These are phyloP conservation scores for Chaetomium strumarium DNA, from an alignment of 2,329 filamentous ascomycete genomes.

Conservation along the genomic window DNA sequence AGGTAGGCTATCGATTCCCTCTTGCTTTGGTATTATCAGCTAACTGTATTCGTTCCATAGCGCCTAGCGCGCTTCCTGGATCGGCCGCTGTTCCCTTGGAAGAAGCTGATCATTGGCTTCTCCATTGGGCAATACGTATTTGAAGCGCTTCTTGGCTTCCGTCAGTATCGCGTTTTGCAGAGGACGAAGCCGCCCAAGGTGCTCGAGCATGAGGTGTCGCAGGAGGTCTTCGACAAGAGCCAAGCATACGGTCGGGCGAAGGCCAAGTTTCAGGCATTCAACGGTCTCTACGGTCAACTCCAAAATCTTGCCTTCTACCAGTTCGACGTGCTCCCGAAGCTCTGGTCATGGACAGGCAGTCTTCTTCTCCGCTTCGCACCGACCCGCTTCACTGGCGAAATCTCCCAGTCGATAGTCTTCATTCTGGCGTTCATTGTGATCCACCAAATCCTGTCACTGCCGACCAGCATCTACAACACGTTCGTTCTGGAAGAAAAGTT, in stretches of 20 bases:
- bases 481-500: constrained; percentile 96
- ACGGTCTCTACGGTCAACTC: constrained; percentile 74
- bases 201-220: constrained; percentile 78
- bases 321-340: constrained; percentile 81
- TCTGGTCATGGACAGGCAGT: constrained; percentile 78
- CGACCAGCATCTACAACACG: constrained; percentile 82
- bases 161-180: constrained; percentile 84
- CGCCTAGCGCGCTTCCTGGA: constrained; percentile 81
- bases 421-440: constrained; percentile 80
- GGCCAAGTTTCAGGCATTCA: constrained; percentile 79
- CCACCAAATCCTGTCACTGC: constrained; percentile 72
- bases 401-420: constrained; percentile 88
- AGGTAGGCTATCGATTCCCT: constrained; percentile 29
- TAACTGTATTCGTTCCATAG: constrained; percentile 33
- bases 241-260: constrained; percentile 96
- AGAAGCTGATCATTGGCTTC: constrained; percentile 91
- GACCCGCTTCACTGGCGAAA: constrained; percentile 78
- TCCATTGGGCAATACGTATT: constrained; percentile 86
- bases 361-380: constrained; percentile 71
- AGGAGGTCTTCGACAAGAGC: constrained; percentile 89
- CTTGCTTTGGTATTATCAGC: constrained; percentile 19
- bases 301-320: constrained; percentile 88
- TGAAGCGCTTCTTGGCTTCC: constrained; percentile 80
- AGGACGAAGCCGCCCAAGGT: constrained; percentile 77
- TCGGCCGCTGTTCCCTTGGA: constrained; percentile 93